Conservation (phyloP, 2,329 filamentous ascomycete species). For the Monosporascus sp. region DNA sequence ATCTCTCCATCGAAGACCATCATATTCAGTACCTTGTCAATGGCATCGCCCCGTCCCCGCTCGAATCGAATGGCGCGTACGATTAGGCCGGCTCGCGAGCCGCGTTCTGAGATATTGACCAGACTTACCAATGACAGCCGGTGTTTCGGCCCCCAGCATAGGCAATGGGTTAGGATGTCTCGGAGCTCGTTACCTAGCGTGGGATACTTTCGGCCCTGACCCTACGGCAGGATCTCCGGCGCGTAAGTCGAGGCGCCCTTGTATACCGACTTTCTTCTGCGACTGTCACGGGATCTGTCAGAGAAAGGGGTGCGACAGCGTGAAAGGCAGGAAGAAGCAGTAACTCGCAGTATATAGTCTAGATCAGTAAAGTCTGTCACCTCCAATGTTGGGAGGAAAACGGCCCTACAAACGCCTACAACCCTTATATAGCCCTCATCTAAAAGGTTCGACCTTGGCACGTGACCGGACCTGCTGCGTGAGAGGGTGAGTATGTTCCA, state of each 20-base stretch:
- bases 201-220: constrained; percentile 3
- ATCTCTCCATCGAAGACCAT: constrained; percentile 6
- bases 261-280: neutral
- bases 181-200: constrained; percentile 7
- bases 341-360: too few species aligned
- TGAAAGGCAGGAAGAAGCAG: too few species aligned
- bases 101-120: constrained; percentile 4
- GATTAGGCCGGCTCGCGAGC: constrained; percentile 1
- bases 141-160: neutral
- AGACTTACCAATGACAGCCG: constrained; percentile 1
- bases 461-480: too few species aligned
- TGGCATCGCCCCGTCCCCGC: constrained; percentile 4
- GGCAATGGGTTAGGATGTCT: constrained; percentile 6
- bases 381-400: too few species aligned
- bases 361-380: too few species aligned
- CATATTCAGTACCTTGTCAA: neutral
- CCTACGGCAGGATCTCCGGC: constrained; percentile 7
- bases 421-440: too few species aligned
- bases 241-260: constrained; percentile 4
- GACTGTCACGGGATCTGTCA: neutral
- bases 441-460: too few species aligned
- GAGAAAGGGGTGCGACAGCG: too few species aligned
- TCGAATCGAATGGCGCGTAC: neutral
- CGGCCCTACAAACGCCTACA: too few species aligned
- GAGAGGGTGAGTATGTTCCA: constrained; percentile 4